phyloP scores from a whole-genome alignment of 441 rosid species.

The Metrosideros polymorpha region DNA sequence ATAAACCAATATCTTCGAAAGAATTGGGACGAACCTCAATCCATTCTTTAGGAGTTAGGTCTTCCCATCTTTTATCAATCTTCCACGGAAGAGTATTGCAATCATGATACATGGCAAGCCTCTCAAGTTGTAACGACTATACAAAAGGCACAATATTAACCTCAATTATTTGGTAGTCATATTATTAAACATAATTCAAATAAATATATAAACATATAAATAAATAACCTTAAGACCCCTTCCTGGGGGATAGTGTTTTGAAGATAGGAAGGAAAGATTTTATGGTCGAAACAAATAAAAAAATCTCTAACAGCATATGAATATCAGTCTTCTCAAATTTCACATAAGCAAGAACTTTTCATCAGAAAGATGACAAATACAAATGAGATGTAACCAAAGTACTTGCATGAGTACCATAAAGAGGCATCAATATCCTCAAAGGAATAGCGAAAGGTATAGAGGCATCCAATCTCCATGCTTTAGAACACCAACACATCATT shows the following conservation, averaged over 20 bases:
- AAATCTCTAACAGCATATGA: background rate
- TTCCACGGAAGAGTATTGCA: conserved; percentile 74
- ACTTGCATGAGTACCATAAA: background rate
- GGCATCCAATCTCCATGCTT: background rate
- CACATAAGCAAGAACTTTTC: background rate
- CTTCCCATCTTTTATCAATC: conserved; percentile 84
- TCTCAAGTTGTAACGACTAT: conserved; percentile 94
- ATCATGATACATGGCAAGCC: conserved; percentile 95
- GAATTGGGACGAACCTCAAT: conserved; percentile 59
- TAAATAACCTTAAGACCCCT: background rate
- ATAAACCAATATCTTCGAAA: background rate
- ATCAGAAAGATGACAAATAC: background rate
- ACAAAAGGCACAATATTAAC: conserved; percentile 18
- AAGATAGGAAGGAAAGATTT: background rate
- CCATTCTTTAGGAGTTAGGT: conserved; percentile 87
- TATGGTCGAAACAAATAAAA: background rate
- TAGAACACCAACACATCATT: background rate
- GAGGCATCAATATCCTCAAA: background rate
- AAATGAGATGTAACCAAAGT: background rate
- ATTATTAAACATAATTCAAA: background rate
- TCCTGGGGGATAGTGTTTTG: background rate
- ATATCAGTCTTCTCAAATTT: background rate
- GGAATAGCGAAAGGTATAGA: background rate
- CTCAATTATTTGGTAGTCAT: background rate
- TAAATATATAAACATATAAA: background rate